phyloP scores from a whole-genome alignment of 768 basidiomycete genomes.

The Suillus brevipes region DNA sequence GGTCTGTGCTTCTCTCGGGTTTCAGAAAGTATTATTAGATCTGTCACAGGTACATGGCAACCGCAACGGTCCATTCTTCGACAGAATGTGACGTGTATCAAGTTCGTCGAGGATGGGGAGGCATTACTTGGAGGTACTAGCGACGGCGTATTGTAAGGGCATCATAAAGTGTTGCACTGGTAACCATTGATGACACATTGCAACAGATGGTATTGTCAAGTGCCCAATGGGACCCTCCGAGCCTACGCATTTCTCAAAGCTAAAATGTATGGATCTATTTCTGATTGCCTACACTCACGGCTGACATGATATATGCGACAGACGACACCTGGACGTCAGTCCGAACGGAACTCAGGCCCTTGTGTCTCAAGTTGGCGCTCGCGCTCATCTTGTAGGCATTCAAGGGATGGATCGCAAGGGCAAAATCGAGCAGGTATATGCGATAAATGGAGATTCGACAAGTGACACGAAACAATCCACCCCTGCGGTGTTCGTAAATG shows the following conservation, averaged over 20 bases:
- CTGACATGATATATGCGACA: slow-evolving; percentile 28
- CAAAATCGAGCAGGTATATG: slow-evolving; percentile 53
- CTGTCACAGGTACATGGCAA: slow-evolving; percentile 56
- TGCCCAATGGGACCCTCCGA: slow-evolving; percentile 65
- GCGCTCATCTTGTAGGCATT: slow-evolving; percentile 52
- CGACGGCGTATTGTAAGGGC: slow-evolving; percentile 64
- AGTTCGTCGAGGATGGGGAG: slow-evolving; percentile 62
- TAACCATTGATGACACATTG: slow-evolving; percentile 14
- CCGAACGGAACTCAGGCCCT: slow-evolving; percentile 50
- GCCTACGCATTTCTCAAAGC: slow-evolving; percentile 59
- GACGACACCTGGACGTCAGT: slow-evolving; percentile 55
- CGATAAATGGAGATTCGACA: slow-evolving; percentile 35
- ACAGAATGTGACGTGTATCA: slow-evolving; percentile 62
- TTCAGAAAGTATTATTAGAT: slow-evolving; percentile 7
- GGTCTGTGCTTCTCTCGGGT: slow-evolving; percentile 35
- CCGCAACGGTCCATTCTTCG: slow-evolving; percentile 62
- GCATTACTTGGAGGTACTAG: slow-evolving; percentile 68
- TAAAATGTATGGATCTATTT: slow-evolving; percentile 48
- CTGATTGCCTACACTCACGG: not conserved
- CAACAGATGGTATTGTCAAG: slow-evolving; percentile 64
- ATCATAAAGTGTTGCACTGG: not conserved
- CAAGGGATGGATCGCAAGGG: slow-evolving; percentile 50
- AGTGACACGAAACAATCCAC: slow-evolving; percentile 37
- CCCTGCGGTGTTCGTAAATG: slow-evolving; percentile 55
- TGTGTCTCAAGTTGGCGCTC: slow-evolving; percentile 51